Percentiles rank a stretch among this genome's conserved stretches.
Conservation (phyloP, 2,329 filamentous ascomycete species). For the Didymella arachidicola region DNA sequence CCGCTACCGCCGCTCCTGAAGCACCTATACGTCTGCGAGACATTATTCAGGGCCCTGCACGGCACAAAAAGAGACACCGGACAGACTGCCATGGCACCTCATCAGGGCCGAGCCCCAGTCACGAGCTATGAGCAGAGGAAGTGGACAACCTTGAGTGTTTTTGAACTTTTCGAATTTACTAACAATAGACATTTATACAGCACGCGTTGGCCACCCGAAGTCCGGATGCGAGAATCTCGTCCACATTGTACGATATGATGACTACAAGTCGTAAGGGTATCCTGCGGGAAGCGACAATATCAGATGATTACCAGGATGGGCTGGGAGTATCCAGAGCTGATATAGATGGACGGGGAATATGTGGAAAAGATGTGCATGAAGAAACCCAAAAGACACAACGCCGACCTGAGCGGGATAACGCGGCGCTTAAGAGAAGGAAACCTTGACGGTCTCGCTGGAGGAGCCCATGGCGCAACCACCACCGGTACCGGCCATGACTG, state of each 20-base stretch:
- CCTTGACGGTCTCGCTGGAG: conserved; percentile 38
- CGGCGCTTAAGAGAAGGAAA: conserved; percentile 32
- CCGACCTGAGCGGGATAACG: conserved; percentile 18
- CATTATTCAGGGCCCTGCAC: too few relatives aligned
- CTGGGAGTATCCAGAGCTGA: conserved; percentile 29
- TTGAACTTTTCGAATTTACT: conserved; percentile 25
- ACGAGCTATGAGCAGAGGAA: neutral
- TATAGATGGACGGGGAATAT: conserved; percentile 31
- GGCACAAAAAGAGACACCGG: too few relatives aligned
- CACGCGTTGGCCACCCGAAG: conserved; percentile 33
- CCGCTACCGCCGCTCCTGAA: too few relatives aligned
- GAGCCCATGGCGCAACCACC: conserved; percentile 46
- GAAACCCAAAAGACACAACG: conserved; percentile 24
- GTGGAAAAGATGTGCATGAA: conserved; percentile 31
- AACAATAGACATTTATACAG: conserved; percentile 40
- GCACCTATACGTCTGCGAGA: too few relatives aligned
- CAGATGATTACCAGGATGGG: conserved; percentile 23
- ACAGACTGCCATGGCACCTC: too few relatives aligned
- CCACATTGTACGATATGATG: conserved; percentile 28
- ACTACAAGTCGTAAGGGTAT: conserved; percentile 32
- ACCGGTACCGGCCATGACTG: conserved; percentile 35
- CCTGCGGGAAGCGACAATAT: conserved; percentile 32
- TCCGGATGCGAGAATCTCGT: conserved; percentile 25
- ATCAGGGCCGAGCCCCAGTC: neutral
- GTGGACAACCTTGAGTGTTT: conserved; percentile 2